These are phyloP conservation scores for Teratosphaeria epicoccoides DNA, from an alignment of 2,329 filamentous ascomycete species.

Conservation along the genomic window DNA sequence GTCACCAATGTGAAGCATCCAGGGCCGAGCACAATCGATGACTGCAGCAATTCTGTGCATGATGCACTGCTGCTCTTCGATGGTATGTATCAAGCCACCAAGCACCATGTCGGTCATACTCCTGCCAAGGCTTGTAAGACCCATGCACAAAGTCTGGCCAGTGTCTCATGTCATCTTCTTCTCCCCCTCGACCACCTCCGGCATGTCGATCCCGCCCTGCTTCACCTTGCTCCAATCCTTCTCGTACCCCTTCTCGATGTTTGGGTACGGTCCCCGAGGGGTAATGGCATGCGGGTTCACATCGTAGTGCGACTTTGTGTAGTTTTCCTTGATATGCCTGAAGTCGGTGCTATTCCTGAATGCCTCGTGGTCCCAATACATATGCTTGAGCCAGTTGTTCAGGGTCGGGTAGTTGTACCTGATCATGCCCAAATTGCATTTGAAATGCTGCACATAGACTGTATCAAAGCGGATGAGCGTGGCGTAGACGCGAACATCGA, in stretches of 20 bases:
- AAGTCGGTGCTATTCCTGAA: slow-evolving; percentile 54
- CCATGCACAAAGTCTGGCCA: too few species aligned
- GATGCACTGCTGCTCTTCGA: not conserved
- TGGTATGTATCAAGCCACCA: not conserved
- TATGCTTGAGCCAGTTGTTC: slow-evolving; percentile 49
- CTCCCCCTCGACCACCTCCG: slow-evolving; percentile 25
- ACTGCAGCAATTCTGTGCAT: not conserved
- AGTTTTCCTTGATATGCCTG: slow-evolving; percentile 58
- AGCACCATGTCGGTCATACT: not conserved
- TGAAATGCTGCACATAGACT: slow-evolving; percentile 57
- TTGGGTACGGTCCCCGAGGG: slow-evolving; percentile 50
- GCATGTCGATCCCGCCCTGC: slow-evolving; percentile 39
- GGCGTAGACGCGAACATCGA: slow-evolving; percentile 48
- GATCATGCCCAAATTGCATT: slow-evolving; percentile 53
- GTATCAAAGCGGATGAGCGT: slow-evolving; percentile 51
- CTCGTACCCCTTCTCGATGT: slow-evolving; percentile 45
- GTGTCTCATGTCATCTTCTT: slow-evolving; percentile 12
- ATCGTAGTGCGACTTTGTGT: slow-evolving; percentile 49
- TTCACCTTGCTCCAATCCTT: slow-evolving; percentile 38
- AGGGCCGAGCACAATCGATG: not conserved
- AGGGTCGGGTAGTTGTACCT: slow-evolving; percentile 48
- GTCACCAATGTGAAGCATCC: not conserved
- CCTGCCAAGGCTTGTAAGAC: too few species aligned
- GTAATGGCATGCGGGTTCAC: slow-evolving; percentile 54
- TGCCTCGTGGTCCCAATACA: slow-evolving; percentile 47